Conservation (phyloP, 805 yeast genomes). For the Schizosaccharomyces lindneri region DNA sequence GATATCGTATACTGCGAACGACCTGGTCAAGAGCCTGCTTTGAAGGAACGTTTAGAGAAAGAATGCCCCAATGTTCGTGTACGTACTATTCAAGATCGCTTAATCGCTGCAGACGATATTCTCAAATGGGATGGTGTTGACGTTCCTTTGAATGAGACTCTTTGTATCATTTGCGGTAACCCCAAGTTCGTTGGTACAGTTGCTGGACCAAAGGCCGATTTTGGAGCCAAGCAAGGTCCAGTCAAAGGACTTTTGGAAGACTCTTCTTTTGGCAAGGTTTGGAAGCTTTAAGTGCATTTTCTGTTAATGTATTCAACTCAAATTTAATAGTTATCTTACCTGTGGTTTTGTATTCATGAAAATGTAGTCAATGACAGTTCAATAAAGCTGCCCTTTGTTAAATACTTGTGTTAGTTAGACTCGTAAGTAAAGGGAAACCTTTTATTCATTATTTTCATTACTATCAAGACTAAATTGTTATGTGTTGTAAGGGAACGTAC, state of each 20-base stretch:
- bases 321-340: no score
- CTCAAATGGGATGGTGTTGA: neutral
- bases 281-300: neutral
- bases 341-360: no score
- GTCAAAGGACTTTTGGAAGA: neutral
- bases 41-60: neutral
- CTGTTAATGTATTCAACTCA: no score
- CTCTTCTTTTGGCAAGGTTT: neutral
- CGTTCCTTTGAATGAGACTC: neutral
- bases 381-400: no score
- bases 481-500: no score
- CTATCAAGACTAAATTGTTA: no score
- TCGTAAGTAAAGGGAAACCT: no score
- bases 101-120: neutral
- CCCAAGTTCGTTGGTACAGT: neutral
- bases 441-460: no score
- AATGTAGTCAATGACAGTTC: no score
- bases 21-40: neutral
- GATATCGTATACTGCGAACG: neutral
- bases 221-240: neutral
- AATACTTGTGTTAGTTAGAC: no score
- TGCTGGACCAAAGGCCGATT: neutral
- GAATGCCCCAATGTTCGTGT: neutral
- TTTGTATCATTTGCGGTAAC: neutral
- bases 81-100: neutral